Conservation (phyloP, 768 basidiomycete species). For the Cystofilobasidium capitatum region DNA sequence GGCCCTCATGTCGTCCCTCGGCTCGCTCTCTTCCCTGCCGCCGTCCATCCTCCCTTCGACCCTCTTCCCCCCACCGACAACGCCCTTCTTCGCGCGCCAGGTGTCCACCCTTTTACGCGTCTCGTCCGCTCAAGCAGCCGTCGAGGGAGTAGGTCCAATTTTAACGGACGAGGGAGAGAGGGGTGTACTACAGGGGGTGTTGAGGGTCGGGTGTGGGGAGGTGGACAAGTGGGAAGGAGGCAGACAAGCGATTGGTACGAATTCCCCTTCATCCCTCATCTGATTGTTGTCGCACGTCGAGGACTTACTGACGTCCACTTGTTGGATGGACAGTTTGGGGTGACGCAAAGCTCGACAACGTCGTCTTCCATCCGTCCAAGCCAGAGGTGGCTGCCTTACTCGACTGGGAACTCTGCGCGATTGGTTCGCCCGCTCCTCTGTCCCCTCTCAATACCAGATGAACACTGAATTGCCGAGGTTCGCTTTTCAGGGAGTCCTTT, state of each 20-base stretch:
- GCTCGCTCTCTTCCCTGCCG: neutral
- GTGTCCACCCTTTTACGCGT: neutral
- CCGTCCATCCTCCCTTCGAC: neutral
- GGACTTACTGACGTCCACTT: neutral
- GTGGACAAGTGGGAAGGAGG: neutral
- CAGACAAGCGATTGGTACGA: neutral
- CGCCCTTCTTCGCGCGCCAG: neutral
- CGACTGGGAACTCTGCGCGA: slow-evolving; percentile 1
- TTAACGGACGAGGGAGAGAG: neutral
- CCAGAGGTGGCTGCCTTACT: neutral
- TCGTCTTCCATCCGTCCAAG: neutral
- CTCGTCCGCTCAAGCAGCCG: neutral
- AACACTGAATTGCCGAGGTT: neutral
- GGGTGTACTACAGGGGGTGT: neutral
- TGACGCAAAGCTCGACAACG: slow-evolving; percentile 1
- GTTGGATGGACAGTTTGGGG: neutral
- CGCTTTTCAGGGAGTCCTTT: neutral
- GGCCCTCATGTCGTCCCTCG: neutral
- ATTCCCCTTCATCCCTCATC: neutral
- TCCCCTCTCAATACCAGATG: neutral
- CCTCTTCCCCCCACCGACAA: neutral
- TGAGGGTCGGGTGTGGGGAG: neutral
- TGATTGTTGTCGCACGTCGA: too few species aligned
- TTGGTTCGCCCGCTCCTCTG: neutral
- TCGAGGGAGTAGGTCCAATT: neutral